These are phyloP conservation scores for Amaranthus palmeri DNA, from an alignment of 148 eudicot genomes.

Conservation along the genomic window DNA sequence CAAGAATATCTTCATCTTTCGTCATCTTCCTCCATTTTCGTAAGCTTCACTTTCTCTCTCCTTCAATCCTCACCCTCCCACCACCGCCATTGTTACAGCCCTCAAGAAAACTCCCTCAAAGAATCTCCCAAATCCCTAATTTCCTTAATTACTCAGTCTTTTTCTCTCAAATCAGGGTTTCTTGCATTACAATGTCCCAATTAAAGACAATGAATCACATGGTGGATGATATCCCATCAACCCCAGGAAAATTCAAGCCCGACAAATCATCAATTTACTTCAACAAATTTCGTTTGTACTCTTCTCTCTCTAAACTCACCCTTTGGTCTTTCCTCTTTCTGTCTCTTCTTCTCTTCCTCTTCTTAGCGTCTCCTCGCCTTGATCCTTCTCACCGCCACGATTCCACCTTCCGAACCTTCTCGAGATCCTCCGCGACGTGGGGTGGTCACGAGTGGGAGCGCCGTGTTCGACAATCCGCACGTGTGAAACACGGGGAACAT, in stretches of 20 bases:
- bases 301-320: slow-evolving; percentile 46
- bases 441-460: slow-evolving; percentile 51
- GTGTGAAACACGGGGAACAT: slow-evolving; percentile 13
- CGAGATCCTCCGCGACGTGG: slow-evolving; percentile 17
- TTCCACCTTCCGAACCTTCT: slow-evolving; percentile 12
- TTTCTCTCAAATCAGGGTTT: not conserved
- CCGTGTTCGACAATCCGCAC: slow-evolving; percentile 45
- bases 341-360: slow-evolving; percentile 25
- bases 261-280: slow-evolving; percentile 34
- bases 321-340: slow-evolving; percentile 50
- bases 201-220: slow-evolving; percentile 37
- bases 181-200: slow-evolving; percentile 33
- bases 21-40: too few relatives aligned
- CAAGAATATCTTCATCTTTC: not conserved
- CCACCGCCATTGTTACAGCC: not conserved
- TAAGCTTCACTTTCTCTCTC: not conserved
- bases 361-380: slow-evolving; percentile 21
- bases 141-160: not conserved
- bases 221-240: slow-evolving; percentile 37
- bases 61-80: not conserved
- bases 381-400: slow-evolving; percentile 17
- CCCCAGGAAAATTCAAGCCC: slow-evolving; percentile 60
- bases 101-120: not conserved
- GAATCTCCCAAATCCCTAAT: not conserved
- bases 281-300: slow-evolving; percentile 43